These are phyloP conservation scores for Chrysoporthe austroafricana DNA, from an alignment of 2,329 filamentous ascomycete genomes.

Conservation along the genomic window DNA sequence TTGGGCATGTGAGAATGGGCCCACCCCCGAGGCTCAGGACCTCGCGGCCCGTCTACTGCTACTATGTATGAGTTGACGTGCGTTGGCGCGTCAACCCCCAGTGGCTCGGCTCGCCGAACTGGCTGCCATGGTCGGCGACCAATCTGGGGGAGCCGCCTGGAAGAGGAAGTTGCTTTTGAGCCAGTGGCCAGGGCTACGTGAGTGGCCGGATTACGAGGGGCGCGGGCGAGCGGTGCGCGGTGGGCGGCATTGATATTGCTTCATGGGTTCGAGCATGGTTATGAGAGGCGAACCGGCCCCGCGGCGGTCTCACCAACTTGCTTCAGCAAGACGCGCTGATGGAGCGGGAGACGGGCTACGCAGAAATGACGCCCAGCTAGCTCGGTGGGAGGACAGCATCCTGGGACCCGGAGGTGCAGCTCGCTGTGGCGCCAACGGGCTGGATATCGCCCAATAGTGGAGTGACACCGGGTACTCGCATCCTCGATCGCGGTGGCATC, in stretches of 20 bases:
- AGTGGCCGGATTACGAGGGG: background rate
- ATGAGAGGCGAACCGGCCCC: too few species aligned
- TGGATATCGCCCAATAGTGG: background rate
- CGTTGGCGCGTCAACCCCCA: conserved; percentile 4
- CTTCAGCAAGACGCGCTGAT: too few species aligned
- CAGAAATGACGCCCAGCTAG: too few species aligned
- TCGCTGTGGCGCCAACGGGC: background rate
- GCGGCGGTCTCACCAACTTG: too few species aligned
- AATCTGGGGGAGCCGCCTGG: background rate
- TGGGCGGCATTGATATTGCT: background rate
- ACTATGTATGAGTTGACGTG: background rate
- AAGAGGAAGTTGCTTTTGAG: conserved; percentile 10
- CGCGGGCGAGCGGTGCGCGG: background rate
- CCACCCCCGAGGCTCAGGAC: background rate
- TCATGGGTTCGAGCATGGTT: background rate
- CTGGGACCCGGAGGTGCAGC: too few species aligned
- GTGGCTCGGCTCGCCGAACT: conserved; percentile 9
- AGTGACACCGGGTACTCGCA: background rate
- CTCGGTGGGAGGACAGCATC: too few species aligned
- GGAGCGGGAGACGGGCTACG: too few species aligned
- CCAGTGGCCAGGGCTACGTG: background rate
- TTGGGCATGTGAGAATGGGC: conserved; percentile 14
- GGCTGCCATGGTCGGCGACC: background rate
- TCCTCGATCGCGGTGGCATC: background rate
- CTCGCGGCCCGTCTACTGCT: background rate